Evolutionary conservation across 2,329 filamentous ascomycete species (phyloP), one percentile per base, ranked within the genome.

Genomic region (Ophiocordyceps sinensis): DNA sequence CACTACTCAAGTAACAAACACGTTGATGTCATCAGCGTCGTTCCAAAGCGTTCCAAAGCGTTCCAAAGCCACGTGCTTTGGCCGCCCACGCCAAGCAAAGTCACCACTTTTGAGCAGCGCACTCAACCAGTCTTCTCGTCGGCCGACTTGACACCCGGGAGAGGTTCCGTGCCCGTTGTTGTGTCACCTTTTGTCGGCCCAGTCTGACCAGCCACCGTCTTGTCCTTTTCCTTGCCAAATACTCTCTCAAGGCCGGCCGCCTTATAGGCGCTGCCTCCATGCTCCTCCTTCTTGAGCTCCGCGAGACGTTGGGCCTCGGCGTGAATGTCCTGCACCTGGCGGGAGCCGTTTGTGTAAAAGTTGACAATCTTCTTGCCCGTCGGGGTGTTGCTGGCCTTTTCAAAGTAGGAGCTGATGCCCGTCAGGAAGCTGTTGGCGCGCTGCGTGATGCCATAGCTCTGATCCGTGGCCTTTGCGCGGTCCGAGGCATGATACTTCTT

Each of bases 241-340:
- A 77, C 63, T 50, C 65, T 68, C 51, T 77, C 70, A 3, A 78
- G 62, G 2, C 74, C 74, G 8, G 71, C 59, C 2, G 73, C 68
- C 65, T 75, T 75, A 60, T 75, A 70, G 37, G 77, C 73, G 47
- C 67, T 75, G 39, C 70, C 71, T 17, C 73, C 74, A 37, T 68
- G 61, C 58, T 76, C 70, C 45, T 77, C 64, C 59, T 77, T 79
- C 80, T 95, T 95, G 50, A 98, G 63, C 49, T 94, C 79, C 39
- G 89, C 89, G 41, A 98, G 71, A 51, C 91, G 79, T 47, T 82
- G 75, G 28, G 91, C 91, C 71, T 98, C 91, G 47, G 72, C 74
- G 65, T 98, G 91, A 37, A 98, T 91, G 58, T 98, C 91, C 53
- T 86, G 73, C 28, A 95, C 87, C 65, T 96, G 88, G 67, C 86